These are phyloP conservation scores for Solanum tacnaense DNA, from an alignment of 257 asterid genomes.

Conservation along the genomic window DNA sequence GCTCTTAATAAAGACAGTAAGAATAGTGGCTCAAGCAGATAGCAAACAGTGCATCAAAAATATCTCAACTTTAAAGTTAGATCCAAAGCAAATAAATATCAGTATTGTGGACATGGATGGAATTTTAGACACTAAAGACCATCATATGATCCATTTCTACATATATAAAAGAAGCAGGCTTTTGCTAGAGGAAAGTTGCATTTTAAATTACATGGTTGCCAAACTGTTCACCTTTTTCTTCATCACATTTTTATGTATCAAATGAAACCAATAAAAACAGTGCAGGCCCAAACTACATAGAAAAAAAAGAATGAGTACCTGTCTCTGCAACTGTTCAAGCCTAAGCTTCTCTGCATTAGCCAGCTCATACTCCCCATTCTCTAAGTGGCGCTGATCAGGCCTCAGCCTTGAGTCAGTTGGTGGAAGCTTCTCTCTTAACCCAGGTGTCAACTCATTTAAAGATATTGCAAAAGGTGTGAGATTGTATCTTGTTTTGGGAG, in stretches of 20 bases:
- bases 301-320: constrained; percentile 29
- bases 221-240: not conserved
- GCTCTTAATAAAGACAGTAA: not conserved
- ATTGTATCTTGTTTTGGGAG: constrained; percentile 79
- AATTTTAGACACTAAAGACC: not conserved
- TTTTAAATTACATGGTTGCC: not conserved
- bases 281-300: not conserved
- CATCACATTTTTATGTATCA: not conserved
- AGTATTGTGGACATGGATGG: not conserved
- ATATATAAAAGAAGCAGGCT: not conserved
- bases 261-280: not conserved
- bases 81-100: not conserved
- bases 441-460: constrained; percentile 77
- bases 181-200: not conserved
- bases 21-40: not conserved
- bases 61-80: not conserved
- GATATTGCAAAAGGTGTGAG: constrained; percentile 93
- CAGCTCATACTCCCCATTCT: constrained; percentile 90
- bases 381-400: constrained; percentile 95
- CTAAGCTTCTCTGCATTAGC: constrained; percentile 95
- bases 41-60: not conserved
- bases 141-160: not conserved
- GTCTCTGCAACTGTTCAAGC: constrained; percentile 97
- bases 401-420: constrained; percentile 93
- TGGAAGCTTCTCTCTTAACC: constrained; percentile 64